Base-by-base conservation (phyloP, 2,329 filamentous ascomycete genomes). In the Penicillium palitans region DNA sequence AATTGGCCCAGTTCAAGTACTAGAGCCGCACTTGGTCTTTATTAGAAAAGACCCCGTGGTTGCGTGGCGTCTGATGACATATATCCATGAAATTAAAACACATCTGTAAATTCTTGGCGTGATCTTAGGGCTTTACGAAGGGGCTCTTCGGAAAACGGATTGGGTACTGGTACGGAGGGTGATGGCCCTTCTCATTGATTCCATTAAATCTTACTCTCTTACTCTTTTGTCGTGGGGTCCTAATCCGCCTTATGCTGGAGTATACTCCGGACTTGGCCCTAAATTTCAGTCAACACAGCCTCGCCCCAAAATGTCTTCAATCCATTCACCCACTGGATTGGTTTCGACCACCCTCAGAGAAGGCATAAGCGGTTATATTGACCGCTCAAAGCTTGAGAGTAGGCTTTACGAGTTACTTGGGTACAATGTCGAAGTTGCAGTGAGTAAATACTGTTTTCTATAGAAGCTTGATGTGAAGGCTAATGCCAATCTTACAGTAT, bases 281-380 rank as follows among this genome's bases (percentile, higher is more conserved):
- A 6, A 39, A n/a, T 12, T 19, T 4, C 24, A 25, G n/a, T 37
- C 21, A 25, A 37, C 47, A 50, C 17, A 39, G 17, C 21, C 33
- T 33, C 29, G 2, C 15, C 33, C 15, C 33, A 39, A 27, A 19
- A 50, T 50, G 47, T 50, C 33, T 25, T 50, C 47, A 9, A 50
- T 9, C 15, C n/a, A 4, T 13, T 7, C n/a, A 50, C 33, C 12
- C 25, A 37, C 21, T n/a, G 35, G 6, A n/a, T 9, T 10, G 2
- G 52, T 55, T 21, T 46, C 52, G 2, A 55, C 52, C 19, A 46
- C 35, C 2, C 41, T 55, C 17, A 46, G 41, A 46, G 42, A 55
- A 37, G 35, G 33, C 15, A 39, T 55, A 46, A 46, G 52, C 12
- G 41, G 41, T 29, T 55, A 55, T 10, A 55, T 55, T 17, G 31